Conservation (phyloP, 2,329 filamentous ascomycete genomes). For the Stagonosporopsis cucurbitacearum region DNA sequence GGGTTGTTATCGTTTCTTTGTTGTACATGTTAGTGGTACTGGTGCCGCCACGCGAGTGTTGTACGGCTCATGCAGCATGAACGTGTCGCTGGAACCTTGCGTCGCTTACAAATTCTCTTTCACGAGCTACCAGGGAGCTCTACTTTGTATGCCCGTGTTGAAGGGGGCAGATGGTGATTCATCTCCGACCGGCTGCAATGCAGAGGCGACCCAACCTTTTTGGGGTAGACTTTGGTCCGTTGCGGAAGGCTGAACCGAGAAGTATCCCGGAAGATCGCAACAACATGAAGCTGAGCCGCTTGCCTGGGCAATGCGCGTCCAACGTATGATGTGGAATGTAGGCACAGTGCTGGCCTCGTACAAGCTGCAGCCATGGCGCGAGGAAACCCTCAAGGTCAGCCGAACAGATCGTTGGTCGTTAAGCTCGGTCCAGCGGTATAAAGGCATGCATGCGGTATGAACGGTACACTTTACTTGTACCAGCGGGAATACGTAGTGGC, state of each 20-base stretch:
- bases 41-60: background rate
- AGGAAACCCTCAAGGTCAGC: background rate
- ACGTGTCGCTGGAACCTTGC: conserved; percentile 12
- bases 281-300: background rate
- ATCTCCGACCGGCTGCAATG: conserved; percentile 10
- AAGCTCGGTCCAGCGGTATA: background rate
- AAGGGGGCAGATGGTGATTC: background rate
- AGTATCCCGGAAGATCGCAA: background rate
- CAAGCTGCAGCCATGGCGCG: conserved; percentile 10
- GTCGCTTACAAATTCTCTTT: conserved; percentile 3
- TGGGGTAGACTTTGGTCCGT: background rate
- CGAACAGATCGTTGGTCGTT: background rate
- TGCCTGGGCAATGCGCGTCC: background rate
- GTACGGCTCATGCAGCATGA: conserved; percentile 4
- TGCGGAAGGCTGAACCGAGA: background rate
- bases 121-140: background rate
- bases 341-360: background rate
- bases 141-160: background rate
- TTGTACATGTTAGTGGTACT: background rate
- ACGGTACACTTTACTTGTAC: background rate
- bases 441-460: background rate
- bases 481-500: background rate
- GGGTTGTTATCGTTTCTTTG: background rate
- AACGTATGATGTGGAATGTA: background rate
- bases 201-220: conserved; percentile 1